Conservation (phyloP, 2,329 filamentous ascomycete species). For the Blumeriella jaapii region DNA sequence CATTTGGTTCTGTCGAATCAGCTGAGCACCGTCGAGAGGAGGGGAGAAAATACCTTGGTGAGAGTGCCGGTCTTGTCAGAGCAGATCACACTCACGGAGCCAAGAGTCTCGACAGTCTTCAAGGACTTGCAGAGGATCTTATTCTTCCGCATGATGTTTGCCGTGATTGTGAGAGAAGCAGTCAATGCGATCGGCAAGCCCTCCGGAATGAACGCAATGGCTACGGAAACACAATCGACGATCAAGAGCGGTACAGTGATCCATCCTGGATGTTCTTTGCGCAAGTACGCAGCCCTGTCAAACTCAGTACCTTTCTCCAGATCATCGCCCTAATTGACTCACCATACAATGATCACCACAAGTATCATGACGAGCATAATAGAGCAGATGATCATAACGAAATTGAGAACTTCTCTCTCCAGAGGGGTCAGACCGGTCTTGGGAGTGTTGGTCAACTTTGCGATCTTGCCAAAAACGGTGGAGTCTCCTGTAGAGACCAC, state of each 20-base stretch:
- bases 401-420: slow-evolving; percentile 61
- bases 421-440: slow-evolving; percentile 57
- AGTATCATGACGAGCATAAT: slow-evolving; percentile 57
- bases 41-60: slow-evolving; percentile 30
- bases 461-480: slow-evolving; percentile 67
- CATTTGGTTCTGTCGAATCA: slow-evolving; percentile 51
- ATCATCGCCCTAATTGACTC: slow-evolving; percentile 22
- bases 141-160: slow-evolving; percentile 65
- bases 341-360: slow-evolving; percentile 56
- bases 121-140: slow-evolving; percentile 71
- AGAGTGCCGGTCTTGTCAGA: slow-evolving; percentile 69
- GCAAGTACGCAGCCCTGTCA: slow-evolving; percentile 48
- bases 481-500: slow-evolving; percentile 61
- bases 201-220: slow-evolving; percentile 67
- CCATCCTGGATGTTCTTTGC: slow-evolving; percentile 52
- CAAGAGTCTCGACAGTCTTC: slow-evolving; percentile 67
- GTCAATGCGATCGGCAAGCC: slow-evolving; percentile 60
- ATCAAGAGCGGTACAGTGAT: slow-evolving; percentile 64
- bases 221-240: slow-evolving; percentile 60
- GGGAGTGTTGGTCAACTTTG: slow-evolving; percentile 58
- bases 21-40: not conserved
- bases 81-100: slow-evolving; percentile 61
- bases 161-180: slow-evolving; percentile 61
- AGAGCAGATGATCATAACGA: slow-evolving; percentile 57
- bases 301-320: slow-evolving; percentile 3